phyloP scores from a whole-genome alignment of 345 rosid genomes.

The Eucalyptus camaldulensis region DNA sequence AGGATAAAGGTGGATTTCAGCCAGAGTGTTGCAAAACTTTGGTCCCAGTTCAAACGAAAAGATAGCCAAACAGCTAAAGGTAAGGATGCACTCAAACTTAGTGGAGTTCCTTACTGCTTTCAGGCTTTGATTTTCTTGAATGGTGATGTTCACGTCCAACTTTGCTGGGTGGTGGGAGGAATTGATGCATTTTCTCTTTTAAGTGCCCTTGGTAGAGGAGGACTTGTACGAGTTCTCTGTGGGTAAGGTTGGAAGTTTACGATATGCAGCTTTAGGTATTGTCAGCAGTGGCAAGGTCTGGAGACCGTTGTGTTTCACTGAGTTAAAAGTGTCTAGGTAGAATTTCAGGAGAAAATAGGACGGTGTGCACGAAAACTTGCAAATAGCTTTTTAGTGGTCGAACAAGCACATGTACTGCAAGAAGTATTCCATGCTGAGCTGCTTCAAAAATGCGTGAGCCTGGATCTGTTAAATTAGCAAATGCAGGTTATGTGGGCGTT shows the following conservation, averaged over 20 bases:
- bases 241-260: background rate
- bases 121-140: background rate
- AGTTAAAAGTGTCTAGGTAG: background rate
- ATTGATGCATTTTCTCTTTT: background rate
- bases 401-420: background rate
- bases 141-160: background rate
- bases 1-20: constrained; percentile 97
- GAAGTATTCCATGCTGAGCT: background rate
- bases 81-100: background rate
- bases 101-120: background rate
- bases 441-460: background rate
- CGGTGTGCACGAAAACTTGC: background rate
- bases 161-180: background rate
- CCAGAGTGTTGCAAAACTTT: constrained; percentile 88
- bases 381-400: background rate
- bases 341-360: background rate
- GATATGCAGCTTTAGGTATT: background rate
- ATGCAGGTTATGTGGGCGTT: background rate
- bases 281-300: background rate
- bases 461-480: background rate
- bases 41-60: constrained; percentile 69
- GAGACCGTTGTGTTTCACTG: background rate
- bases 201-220: background rate
- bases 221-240: background rate
- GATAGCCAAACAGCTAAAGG: constrained; percentile 44